Base-by-base conservation (phyloP, 2,329 filamentous ascomycete genomes). In the Aspergillus sp. region DNA sequence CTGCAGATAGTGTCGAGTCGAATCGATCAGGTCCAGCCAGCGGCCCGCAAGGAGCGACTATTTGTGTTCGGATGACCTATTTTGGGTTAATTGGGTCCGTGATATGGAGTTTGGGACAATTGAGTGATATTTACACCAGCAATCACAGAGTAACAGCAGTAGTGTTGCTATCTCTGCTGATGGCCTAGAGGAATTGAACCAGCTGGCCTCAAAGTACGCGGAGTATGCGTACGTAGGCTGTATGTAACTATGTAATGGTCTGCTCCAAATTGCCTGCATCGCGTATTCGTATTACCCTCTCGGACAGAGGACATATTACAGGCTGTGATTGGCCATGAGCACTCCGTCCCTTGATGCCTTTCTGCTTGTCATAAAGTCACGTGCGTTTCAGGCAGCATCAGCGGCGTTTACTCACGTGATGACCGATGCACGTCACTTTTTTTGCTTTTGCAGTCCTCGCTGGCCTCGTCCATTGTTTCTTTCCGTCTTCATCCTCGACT, bases 381-480 rank as follows among this genome's bases (percentile, higher is more conserved):
- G 49, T 56, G 51, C 15, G 7, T 5, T 7, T 23, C 15, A 39
- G 37, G 37, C 37, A 39, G 10, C 9, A 20, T 10, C 4, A 30
- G 25, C 25, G 10, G 25, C 25, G 10, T 13, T 39, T 2, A 22
- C 3, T 43, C 49, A 51, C 46, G 49, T 51, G 49, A 43, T 22
- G 3, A 7, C 19, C 41, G 47, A 45, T 53, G 48, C 54, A 60
- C 60, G 61, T 64, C 63, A 66, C 61, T 63, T 66, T 63, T 66
- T 66, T 64, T 38, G 38, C 27, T 49, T 55, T 38, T 44, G 20
- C 39, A 39, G 19, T 25, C 44, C 19, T 41, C 44, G 54, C 37
- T 39, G 33, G n/a, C 17, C 33, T 39, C 17, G 37, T 20, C 17
- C 37, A 39, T 39, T 39, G 17, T 39, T 17, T 7, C 17, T 19